Evolutionary conservation across 2,329 filamentous ascomycete species (phyloP), one percentile per base, ranked within the genome.

Genomic region (Diaporthe velutina): DNA sequence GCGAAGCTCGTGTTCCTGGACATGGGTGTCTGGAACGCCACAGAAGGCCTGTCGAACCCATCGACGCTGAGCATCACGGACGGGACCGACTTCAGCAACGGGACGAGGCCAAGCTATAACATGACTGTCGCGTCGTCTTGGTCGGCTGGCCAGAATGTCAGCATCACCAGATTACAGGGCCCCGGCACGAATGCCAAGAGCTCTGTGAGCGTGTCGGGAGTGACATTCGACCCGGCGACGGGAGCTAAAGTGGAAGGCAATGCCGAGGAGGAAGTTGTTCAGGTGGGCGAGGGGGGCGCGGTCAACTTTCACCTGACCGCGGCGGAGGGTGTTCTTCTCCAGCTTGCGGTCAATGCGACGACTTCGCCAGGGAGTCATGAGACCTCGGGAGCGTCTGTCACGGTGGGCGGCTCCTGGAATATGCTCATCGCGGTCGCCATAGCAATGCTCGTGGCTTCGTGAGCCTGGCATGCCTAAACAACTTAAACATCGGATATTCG

Each of bases 11-110:
- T 83, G 8, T 79, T 83, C 74, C 78, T 83, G 33, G 82, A 83
- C 68, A 80, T 83, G 81, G 82, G 82, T 70, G 79, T 83, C 6
- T 83, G 81, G 81, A 83, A 83, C 74, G 82, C 82, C 70, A 83
- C 82, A 19, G 73, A 78, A 71, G 82, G 82, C 0, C 80, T 83
- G 35, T 72, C 76, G 67, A 83, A 83, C 76, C 80, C 82, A 52
- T 81, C 81, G 0, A 83, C 82, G 61, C 79, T 83, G 52, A 74
- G 73, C 25, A 77, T 70, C 61, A 75, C 72, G 25, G 77, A 82
- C 61, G 79, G 80, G 33, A 77, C 79, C 17, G 60, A 73, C 35
- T 83, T 82, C 73, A 83, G 80, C 76, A 70, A 76, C 61, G 82
- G 81, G 25, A 71, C 66, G 54, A 75, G 82, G 58, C 81, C 82